These are phyloP conservation scores for Emmonsiellopsis sp. DNA, from an alignment of 2,329 filamentous ascomycete genomes.

Conservation along the genomic window DNA sequence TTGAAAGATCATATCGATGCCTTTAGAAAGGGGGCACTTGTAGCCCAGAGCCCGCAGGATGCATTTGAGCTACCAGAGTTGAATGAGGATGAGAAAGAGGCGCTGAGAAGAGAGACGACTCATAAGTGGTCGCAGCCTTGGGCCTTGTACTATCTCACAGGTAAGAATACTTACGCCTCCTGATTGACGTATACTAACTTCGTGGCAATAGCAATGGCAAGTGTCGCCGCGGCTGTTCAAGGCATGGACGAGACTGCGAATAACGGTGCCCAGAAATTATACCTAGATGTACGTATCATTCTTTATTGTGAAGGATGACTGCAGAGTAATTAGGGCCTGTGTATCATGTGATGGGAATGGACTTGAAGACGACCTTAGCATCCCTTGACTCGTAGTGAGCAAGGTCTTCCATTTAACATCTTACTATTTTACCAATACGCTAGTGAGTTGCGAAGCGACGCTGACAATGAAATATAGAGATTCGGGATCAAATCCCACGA, in stretches of 20 bases:
- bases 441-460: too few species aligned
- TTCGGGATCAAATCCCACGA: too few species aligned
- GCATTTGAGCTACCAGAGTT: conserved; percentile 46
- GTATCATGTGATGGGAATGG: too few species aligned
- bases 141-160: conserved; percentile 44
- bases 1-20: conserved; percentile 49
- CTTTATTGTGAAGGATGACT: too few species aligned
- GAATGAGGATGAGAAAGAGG: conserved; percentile 48
- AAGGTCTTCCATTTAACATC: too few species aligned
- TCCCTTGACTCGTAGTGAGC: too few species aligned
- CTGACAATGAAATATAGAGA: too few species aligned
- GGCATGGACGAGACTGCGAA: conserved; percentile 65
- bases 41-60: conserved; percentile 46
- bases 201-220: conserved; percentile 55
- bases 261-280: conserved; percentile 60
- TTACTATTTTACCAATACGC: too few species aligned
- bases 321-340: too few species aligned
- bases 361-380: too few species aligned
- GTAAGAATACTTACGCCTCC: too few species aligned
- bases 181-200: too few species aligned
- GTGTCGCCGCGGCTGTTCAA: conserved; percentile 59
- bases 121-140: conserved; percentile 62
- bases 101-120: conserved; percentile 52
- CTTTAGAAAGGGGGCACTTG: conserved; percentile 52
- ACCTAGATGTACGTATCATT: conserved; percentile 19